These are phyloP conservation scores for Perkinsus marinus DNA, from an alignment of 169 alveolate species.

Conservation along the genomic window DNA sequence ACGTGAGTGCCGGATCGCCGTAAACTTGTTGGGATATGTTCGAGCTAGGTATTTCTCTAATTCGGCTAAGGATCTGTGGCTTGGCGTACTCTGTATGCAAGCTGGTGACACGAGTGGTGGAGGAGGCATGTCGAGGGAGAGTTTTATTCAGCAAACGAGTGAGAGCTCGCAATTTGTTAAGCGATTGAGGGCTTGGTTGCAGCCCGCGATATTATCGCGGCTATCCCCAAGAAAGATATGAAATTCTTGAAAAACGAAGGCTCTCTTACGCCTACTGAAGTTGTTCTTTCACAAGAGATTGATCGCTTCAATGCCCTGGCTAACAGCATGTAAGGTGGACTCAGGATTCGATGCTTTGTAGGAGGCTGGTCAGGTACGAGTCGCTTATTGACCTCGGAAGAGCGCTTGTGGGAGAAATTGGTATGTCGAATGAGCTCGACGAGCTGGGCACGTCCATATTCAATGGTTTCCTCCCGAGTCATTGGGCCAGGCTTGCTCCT, in stretches of 20 bases:
- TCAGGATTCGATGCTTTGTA: constrained; percentile 9
- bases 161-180: not conserved
- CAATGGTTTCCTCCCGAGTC: constrained; percentile 66
- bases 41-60: constrained; percentile 58
- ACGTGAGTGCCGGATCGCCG: not conserved
- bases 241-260: constrained; percentile 52
- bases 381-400: constrained; percentile 54
- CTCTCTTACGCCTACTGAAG: constrained; percentile 66
- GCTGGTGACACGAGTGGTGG: constrained; percentile 45
- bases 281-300: constrained; percentile 67
- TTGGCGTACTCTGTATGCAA: constrained; percentile 60
- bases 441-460: constrained; percentile 58
- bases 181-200: not conserved
- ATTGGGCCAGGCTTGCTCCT: constrained; percentile 72
- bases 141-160: not conserved
- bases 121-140: constrained; percentile 33
- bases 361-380: not conserved
- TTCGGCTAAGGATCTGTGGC: constrained; percentile 73
- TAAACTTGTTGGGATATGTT: not conserved
- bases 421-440: constrained; percentile 76
- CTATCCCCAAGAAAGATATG: constrained; percentile 55
- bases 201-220: constrained; percentile 34
- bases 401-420: constrained; percentile 82
- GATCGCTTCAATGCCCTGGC: constrained; percentile 67
- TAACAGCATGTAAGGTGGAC: constrained; percentile 35